Evolutionary conservation across 2,329 filamentous ascomycete species (phyloP).

Genomic region (Fusarium gaditjirri): DNA sequence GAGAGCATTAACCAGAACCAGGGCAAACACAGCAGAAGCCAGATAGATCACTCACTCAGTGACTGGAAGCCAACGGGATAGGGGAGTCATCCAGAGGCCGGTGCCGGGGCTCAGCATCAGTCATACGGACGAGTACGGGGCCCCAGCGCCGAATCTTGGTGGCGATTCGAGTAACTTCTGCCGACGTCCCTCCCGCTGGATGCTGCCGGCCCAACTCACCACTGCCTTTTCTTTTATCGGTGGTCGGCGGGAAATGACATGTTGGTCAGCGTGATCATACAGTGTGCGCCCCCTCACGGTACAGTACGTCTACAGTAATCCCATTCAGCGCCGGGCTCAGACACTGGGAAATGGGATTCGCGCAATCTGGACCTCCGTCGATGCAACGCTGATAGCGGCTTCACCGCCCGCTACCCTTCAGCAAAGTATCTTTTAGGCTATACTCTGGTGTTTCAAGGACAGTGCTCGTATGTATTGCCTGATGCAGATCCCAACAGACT

Average conservation of each 20-base stretch:
- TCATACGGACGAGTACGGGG: slow-evolving; percentile 37
- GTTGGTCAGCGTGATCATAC: slow-evolving; percentile 44
- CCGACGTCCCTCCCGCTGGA: slow-evolving; percentile 8
- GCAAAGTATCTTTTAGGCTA: slow-evolving; percentile 28
- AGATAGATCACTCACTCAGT: slow-evolving; percentile 21
- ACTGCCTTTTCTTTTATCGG: slow-evolving; percentile 2
- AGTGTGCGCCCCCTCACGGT: slow-evolving; percentile 11
- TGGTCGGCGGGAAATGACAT: slow-evolving; percentile 43
- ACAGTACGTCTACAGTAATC: slow-evolving; percentile 21
- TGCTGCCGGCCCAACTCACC: slow-evolving; percentile 12
- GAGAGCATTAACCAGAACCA: slow-evolving; percentile 14
- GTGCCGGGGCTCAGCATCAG: slow-evolving; percentile 32
- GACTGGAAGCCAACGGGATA: slow-evolving; percentile 6
- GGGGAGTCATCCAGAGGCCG: slow-evolving; percentile 35
- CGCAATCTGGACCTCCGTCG: slow-evolving; percentile 37
- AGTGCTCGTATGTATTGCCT: slow-evolving; percentile 24
- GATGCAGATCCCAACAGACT: slow-evolving; percentile 42
- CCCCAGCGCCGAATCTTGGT: slow-evolving; percentile 30
- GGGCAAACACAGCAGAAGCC: not conserved
- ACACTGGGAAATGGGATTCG: slow-evolving; percentile 30
- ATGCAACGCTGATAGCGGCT: slow-evolving; percentile 37
- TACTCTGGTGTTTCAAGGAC: slow-evolving; percentile 17
- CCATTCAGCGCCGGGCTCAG: slow-evolving; percentile 14
- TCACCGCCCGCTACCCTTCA: slow-evolving; percentile 38
- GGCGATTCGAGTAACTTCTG: slow-evolving; percentile 41